Conservation (phyloP, 2,329 filamentous ascomycete species). For the Fonsecaea multimorphosa region DNA sequence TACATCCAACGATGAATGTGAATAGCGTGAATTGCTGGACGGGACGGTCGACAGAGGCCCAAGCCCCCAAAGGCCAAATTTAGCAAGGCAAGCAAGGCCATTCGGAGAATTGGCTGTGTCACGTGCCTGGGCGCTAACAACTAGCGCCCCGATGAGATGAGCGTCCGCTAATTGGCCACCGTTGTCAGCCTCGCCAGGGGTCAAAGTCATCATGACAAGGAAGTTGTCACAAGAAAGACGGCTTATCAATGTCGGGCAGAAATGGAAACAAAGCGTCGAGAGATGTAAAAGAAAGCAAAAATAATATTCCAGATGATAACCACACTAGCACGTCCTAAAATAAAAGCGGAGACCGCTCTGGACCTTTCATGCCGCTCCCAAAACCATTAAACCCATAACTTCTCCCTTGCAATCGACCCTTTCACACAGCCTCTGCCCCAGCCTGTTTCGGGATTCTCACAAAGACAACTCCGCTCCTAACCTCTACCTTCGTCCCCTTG, state of each 20-base stretch:
- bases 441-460: conserved; percentile 6
- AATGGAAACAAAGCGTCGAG: background rate
- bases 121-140: conserved; percentile 9
- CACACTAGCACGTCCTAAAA: background rate
- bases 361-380: background rate
- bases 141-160: background rate
- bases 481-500: conserved; percentile 14
- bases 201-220: conserved; percentile 3
- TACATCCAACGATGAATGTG: conserved; percentile 20
- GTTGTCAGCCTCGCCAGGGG: background rate
- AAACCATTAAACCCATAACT: background rate
- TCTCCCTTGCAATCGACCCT: background rate
- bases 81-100: conserved; percentile 19
- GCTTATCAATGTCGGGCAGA: background rate
- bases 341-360: conserved; percentile 1
- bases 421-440: background rate
- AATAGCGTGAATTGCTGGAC: conserved; percentile 20
- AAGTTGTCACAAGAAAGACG: background rate
- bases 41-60: conserved; percentile 17
- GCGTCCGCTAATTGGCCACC: background rate
- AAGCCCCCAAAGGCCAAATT: conserved; percentile 18
- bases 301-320: background rate
- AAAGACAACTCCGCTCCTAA: conserved; percentile 21
- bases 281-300: background rate
- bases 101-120: conserved; percentile 15